These are phyloP conservation scores for Primulina tabacum DNA, from an alignment of 257 asterid species.

Conservation along the genomic window DNA sequence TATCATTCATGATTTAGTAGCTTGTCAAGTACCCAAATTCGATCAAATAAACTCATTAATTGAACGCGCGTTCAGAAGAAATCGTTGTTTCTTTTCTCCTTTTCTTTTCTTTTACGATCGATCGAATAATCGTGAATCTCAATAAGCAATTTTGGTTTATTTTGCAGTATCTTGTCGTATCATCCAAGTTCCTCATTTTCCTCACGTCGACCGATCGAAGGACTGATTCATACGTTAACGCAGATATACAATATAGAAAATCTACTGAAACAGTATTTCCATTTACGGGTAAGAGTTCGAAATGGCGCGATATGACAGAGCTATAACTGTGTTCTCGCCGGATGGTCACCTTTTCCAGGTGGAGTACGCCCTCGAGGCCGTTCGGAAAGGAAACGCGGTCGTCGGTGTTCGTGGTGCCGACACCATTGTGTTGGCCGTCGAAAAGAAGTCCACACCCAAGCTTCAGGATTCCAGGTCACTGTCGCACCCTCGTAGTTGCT, in stretches of 20 bases:
- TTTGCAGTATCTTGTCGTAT: constrained; percentile 27
- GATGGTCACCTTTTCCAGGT: constrained; percentile 97
- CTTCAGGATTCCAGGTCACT: constrained; percentile 85
- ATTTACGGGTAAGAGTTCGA: constrained; percentile 7
- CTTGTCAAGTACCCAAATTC: too few relatives aligned
- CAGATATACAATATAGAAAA: not conserved
- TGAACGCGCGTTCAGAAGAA: too few relatives aligned
- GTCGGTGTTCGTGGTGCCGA: constrained; percentile 94
- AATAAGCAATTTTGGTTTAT: too few relatives aligned
- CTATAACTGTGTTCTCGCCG: constrained; percentile 93
- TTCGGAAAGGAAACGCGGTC: constrained; percentile 94
- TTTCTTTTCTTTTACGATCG: too few relatives aligned
- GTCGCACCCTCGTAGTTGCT: constrained; percentile 20
- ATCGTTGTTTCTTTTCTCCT: too few relatives aligned
- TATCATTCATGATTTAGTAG: too few relatives aligned
- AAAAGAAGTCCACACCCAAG: constrained; percentile 92
- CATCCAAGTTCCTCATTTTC: constrained; percentile 28
- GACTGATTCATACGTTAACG: too few relatives aligned
- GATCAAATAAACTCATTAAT: too few relatives aligned
- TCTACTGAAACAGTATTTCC: not conserved
- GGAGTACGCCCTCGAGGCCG: constrained; percentile 97
- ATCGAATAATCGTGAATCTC: too few relatives aligned
- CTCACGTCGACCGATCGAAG: constrained; percentile 20
- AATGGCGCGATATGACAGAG: constrained; percentile 95
- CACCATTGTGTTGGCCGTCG: constrained; percentile 87